phyloP scores from a whole-genome alignment of 495 filamentous ascomycete genomes.

The Penicillium angulare region DNA sequence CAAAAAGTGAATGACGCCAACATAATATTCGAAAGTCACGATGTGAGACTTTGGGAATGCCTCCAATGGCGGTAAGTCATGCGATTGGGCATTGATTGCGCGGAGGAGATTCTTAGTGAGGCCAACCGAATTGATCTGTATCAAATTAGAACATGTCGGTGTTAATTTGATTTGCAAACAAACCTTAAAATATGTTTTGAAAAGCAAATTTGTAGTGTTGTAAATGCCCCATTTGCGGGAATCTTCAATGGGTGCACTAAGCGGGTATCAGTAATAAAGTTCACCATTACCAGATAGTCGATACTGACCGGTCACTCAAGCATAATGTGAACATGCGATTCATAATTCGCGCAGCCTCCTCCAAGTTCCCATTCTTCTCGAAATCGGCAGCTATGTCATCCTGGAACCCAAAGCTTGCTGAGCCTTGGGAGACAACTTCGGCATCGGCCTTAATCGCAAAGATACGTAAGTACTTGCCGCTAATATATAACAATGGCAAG shows the following conservation, averaged over 20 bases:
- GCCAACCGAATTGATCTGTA: conserved; percentile 73
- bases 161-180: not conserved
- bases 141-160: conserved; percentile 3
- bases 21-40: conserved; percentile 96
- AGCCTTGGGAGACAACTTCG: conserved; percentile 44
- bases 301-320: conserved; percentile 76
- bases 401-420: conserved; percentile 50
- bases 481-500: conserved; percentile 80
- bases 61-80: conserved; percentile 73
- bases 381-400: conserved; percentile 73
- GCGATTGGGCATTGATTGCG: conserved; percentile 67
- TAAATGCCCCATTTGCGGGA: conserved; percentile 98
- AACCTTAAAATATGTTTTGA: conserved; percentile 96
- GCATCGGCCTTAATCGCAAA: conserved; percentile 87
- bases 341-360: conserved; percentile 83
- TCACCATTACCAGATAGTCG: conserved; percentile 1
- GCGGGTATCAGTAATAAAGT: conserved; percentile 23
- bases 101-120: conserved; percentile 88
- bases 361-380: conserved; percentile 74
- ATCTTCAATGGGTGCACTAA: conserved; percentile 77
- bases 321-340: conserved; percentile 88
- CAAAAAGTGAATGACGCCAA: conserved; percentile 83
- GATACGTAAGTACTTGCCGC: conserved; percentile 75
- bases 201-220: conserved; percentile 85
- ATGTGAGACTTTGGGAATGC: conserved; percentile 82